phyloP scores from a whole-genome alignment of 1,284 basidiomycete species.

The Malassezia furfur region DNA sequence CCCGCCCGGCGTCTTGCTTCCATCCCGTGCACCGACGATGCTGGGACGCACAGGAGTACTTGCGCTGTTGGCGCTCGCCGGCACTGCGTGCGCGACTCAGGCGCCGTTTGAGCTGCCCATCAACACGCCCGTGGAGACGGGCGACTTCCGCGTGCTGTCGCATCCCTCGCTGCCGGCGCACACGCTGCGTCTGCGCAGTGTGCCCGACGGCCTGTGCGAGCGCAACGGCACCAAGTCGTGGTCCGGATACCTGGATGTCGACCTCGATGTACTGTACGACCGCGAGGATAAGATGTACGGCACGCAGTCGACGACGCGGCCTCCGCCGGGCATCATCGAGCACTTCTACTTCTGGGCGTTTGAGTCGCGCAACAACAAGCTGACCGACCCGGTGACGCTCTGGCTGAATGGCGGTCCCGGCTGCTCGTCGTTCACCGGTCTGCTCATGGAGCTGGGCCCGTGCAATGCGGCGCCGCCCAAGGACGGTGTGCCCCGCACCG shows the following conservation, averaged over 20 bases:
- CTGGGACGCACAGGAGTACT: not conserved
- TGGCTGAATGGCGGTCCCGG: conserved; percentile 46
- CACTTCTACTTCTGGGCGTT: conserved; percentile 49
- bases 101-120: not conserved
- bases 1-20: too few relatives aligned
- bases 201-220: conserved; percentile 35
- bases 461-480: conserved; percentile 35
- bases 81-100: not conserved
- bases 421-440: conserved; percentile 40
- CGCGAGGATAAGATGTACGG: conserved; percentile 13
- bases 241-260: conserved; percentile 46
- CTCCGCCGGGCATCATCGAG: conserved; percentile 30
- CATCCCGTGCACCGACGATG: not conserved
- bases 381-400: conserved; percentile 36
- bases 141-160: conserved; percentile 10
- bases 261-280: conserved; percentile 34
- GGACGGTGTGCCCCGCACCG: conserved; percentile 24
- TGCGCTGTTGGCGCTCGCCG: not conserved
- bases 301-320: too few relatives aligned
- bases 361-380: conserved; percentile 36
- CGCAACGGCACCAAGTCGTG: conserved; percentile 24
- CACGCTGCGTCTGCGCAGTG: conserved; percentile 32
- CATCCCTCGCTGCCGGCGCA: conserved; percentile 44
- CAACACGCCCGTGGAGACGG: not conserved
- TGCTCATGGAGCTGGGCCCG: conserved; percentile 45